These are phyloP conservation scores for Sporothrix pallida DNA, from an alignment of 2,329 filamentous ascomycete species.

Conservation along the genomic window DNA sequence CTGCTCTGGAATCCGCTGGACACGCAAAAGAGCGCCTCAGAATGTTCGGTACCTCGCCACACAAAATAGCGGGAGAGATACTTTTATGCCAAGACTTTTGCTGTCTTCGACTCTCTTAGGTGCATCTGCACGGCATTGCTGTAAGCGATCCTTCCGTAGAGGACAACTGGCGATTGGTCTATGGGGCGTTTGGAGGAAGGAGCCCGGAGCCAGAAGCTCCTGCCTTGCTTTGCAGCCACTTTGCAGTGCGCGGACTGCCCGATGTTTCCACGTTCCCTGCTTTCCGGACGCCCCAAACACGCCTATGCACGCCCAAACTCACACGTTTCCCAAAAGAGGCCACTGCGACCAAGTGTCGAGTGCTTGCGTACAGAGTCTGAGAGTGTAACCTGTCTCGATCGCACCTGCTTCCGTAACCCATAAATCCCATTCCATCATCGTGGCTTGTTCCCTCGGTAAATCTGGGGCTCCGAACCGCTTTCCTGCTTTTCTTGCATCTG, in stretches of 20 bases:
- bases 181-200: not conserved
- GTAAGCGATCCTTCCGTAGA: slow-evolving; percentile 27
- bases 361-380: no score
- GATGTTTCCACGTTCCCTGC: slow-evolving; percentile 14
- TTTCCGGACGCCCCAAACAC: slow-evolving; percentile 27
- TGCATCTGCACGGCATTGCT: slow-evolving; percentile 26
- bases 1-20: slow-evolving; percentile 6
- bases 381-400: not conserved
- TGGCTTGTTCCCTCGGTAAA: slow-evolving; percentile 27
- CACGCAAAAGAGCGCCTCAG: not conserved
- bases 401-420: slow-evolving; percentile 18
- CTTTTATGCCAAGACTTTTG: not conserved
- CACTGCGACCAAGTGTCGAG: not conserved
- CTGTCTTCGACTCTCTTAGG: not conserved
- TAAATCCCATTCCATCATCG: slow-evolving; percentile 31
- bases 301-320: slow-evolving; percentile 8
- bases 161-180: slow-evolving; percentile 34
- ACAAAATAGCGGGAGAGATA: not conserved
- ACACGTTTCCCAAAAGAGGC: not conserved
- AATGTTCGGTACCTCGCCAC: not conserved
- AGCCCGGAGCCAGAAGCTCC: not conserved
- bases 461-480: slow-evolving; percentile 1
- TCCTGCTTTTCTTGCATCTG: slow-evolving; percentile 23
- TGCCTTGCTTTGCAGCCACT: not conserved
- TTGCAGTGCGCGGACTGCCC: slow-evolving; percentile 15